Evolutionary conservation across 192 early-diverging fungal species (phyloP).

Genomic region (Gamsiella multidivaricata): DNA sequence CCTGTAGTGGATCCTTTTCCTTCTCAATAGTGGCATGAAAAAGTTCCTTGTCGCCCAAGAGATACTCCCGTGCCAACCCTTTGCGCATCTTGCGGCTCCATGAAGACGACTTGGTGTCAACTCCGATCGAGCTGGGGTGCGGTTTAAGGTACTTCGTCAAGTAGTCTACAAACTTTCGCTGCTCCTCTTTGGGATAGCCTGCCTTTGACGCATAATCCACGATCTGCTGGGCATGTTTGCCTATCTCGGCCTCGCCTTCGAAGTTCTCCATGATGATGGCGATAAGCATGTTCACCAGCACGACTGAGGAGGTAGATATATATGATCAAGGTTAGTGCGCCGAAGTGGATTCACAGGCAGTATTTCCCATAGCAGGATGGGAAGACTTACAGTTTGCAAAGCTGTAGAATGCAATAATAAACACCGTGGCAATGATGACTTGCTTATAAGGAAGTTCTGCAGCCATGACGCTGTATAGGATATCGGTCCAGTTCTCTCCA

Average conservation of each 20-base stretch:
- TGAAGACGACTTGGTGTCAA: constrained; percentile 55
- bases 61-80: constrained; percentile 59
- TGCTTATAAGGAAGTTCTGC: constrained; percentile 40
- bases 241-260: constrained; percentile 64
- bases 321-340: neutral
- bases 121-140: constrained; percentile 57
- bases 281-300: constrained; percentile 73
- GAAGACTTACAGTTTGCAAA: constrained; percentile 68
- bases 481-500: constrained; percentile 69
- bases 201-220: constrained; percentile 53
- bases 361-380: neutral
- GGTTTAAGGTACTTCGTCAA: constrained; percentile 67
- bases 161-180: constrained; percentile 56
- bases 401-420: constrained; percentile 62
- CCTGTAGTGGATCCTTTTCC: constrained; percentile 27
- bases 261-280: constrained; percentile 76
- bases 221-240: constrained; percentile 64
- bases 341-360: no score
- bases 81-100: constrained; percentile 61
- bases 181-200: constrained; percentile 34
- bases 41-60: constrained; percentile 53
- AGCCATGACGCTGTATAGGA: constrained; percentile 63
- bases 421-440: constrained; percentile 57
- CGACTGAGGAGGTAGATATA: constrained; percentile 43
- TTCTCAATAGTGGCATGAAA: constrained; percentile 19